phyloP scores from a whole-genome alignment of 2,329 filamentous ascomycete species.

The Apiospora aurea region DNA sequence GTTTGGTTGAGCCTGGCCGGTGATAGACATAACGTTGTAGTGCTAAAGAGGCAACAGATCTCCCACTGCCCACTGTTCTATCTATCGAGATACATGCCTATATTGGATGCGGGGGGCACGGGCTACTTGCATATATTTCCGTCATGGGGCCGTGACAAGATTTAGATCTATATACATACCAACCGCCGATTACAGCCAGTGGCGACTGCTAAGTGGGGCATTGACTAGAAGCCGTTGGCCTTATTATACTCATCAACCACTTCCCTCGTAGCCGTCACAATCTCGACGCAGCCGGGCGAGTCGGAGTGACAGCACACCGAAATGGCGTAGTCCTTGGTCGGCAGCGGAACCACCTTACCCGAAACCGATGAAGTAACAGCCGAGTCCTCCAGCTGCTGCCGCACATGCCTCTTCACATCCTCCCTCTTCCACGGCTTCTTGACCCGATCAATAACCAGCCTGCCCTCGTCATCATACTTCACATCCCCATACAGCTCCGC shows the following conservation, averaged over 20 bases:
- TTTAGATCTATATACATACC: no score
- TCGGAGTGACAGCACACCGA: conserved; percentile 57
- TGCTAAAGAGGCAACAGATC: no score
- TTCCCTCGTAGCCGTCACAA: conserved; percentile 48
- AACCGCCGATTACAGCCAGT: no score
- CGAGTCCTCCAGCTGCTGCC: conserved; percentile 49
- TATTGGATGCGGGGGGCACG: no score
- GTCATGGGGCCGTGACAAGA: no score
- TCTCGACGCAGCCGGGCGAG: conserved; percentile 52
- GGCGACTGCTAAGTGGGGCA: no score
- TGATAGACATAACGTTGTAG: no score
- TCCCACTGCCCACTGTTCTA: no score
- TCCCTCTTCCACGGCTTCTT: conserved; percentile 57
- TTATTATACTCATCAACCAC: conserved; percentile 51
- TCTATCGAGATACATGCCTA: no score
- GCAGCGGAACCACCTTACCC: conserved; percentile 47
- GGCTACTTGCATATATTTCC: no score
- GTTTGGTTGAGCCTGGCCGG: no score
- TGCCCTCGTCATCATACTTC: conserved; percentile 37
- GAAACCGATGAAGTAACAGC: conserved; percentile 48
- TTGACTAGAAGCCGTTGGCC: not conserved
- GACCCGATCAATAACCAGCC: conserved; percentile 52
- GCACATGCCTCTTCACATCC: conserved; percentile 49
- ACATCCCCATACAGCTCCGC: conserved; percentile 40
- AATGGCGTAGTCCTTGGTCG: conserved; percentile 49